Evolutionary conservation across 805 yeast genomes (phyloP), one percentile per base, ranked within the genome.

Genomic region (Lipomyces japonicus): DNA sequence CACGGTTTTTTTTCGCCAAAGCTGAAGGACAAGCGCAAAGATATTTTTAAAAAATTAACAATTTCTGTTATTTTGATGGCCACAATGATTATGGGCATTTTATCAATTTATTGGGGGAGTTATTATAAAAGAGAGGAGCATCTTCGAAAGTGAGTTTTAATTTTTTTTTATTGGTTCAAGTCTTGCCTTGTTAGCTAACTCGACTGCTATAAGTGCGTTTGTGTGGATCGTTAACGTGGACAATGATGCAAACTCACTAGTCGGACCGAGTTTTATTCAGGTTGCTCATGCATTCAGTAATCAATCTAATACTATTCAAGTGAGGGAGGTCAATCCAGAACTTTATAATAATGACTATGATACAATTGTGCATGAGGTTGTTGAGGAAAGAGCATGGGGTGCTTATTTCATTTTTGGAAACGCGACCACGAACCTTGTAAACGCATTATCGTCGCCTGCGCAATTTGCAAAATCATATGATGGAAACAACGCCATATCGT

Each of bases 381-480:
- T 76, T 58, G 75, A 75, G 44, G 78, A 81, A 65, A 60, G 74
- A n/a, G 81, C 74, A 60, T 85, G 91, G 91, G 74, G 76, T 24
- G 77, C 84, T 0, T 67, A 82, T 31, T 76, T 79, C 56, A 76
- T 84, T 28, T 60, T 63, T n/a, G 65, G 73, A n/a, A 74, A 78
- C 58, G 78, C 84, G 0, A 71, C 81, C 4, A 58, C 60, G 23
- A 63, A 70, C 36, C 62, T 72, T 24, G 52, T 61, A 26, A 56
- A 68, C 12, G 80, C 80, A 2, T 65, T 80, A n/a, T 52, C 58
- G 26, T 48, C 50, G 12, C 73, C 71, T 1, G 5, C 41, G 10
- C 10, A 18, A 12, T 30, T 67, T 4, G 42, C 47, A 6, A 46
- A 59, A 4, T 64, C 72, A 44, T 64, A 63, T 42, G 58, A 64